Conservation (phyloP, 2,329 filamentous ascomycete species). For the Epichloe festucae region DNA sequence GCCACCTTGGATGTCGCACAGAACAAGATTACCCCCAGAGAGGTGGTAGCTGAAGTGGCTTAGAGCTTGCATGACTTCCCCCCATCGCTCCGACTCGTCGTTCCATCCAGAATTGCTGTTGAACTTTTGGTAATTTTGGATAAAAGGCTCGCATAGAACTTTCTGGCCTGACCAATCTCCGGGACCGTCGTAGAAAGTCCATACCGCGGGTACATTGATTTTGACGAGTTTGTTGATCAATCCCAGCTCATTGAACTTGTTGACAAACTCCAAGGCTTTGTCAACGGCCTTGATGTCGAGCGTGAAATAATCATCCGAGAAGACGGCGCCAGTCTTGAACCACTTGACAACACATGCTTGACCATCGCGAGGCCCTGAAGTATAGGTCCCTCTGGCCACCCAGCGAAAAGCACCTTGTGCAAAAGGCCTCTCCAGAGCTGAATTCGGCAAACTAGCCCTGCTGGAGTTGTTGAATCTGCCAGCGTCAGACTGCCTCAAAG, state of each 20-base stretch:
- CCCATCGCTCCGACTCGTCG: slow-evolving; percentile 17
- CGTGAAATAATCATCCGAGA: slow-evolving; percentile 19
- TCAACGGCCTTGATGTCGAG: slow-evolving; percentile 25
- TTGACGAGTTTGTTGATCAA: slow-evolving; percentile 19
- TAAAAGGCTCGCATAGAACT: slow-evolving; percentile 24
- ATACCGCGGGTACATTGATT: slow-evolving; percentile 23
- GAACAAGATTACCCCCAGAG: slow-evolving; percentile 21
- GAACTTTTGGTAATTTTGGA: slow-evolving; percentile 29
- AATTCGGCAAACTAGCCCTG: not conserved
- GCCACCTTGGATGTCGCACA: slow-evolving; percentile 31
- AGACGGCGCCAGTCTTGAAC: slow-evolving; percentile 25
- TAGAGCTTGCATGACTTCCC: slow-evolving; percentile 26
- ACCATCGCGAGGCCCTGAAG: slow-evolving; percentile 15
- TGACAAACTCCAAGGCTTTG: slow-evolving; percentile 22
- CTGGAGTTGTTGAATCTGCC: slow-evolving; percentile 7
- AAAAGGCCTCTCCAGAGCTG: slow-evolving; percentile 5
- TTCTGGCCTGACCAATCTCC: slow-evolving; percentile 9
- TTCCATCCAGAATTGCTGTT: slow-evolving; percentile 31
- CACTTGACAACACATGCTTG: slow-evolving; percentile 24
- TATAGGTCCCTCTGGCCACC: slow-evolving; percentile 17
- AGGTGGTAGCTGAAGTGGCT: slow-evolving; percentile 31
- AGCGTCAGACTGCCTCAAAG: not conserved
- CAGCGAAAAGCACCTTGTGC: slow-evolving; percentile 8
- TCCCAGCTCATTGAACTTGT: slow-evolving; percentile 20
- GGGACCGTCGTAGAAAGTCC: slow-evolving; percentile 11